These are phyloP conservation scores for Stephania cephalantha DNA, from an alignment of 164 flowering plant genomes.

Conservation along the genomic window DNA sequence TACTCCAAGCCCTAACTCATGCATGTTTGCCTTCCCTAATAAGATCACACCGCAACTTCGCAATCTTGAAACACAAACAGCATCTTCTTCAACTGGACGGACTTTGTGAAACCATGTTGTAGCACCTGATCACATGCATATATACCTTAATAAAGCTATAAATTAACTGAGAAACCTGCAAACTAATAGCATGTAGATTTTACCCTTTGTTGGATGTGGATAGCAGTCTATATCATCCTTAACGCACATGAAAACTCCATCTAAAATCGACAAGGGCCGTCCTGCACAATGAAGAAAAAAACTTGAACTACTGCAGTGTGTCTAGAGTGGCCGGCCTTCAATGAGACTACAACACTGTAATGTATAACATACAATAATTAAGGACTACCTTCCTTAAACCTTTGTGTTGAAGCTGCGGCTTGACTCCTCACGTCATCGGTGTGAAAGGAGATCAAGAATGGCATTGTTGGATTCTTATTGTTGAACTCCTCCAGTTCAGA, in stretches of 20 bases:
- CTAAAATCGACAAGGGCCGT: constrained; percentile 69
- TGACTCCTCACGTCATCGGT: constrained; percentile 73
- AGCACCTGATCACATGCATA: constrained; percentile 44
- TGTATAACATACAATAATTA: not conserved
- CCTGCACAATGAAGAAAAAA: constrained; percentile 42
- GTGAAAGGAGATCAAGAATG: constrained; percentile 61
- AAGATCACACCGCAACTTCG: constrained; percentile 84
- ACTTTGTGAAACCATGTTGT: constrained; percentile 84
- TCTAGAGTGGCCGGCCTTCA: too few species aligned
- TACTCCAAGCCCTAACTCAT: constrained; percentile 91
- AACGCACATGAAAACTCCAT: constrained; percentile 83
- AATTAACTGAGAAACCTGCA: not conserved
- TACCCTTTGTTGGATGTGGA: constrained; percentile 78
- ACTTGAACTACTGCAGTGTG: not conserved
- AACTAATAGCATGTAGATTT: not conserved
- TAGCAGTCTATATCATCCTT: constrained; percentile 93
- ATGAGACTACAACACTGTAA: too few species aligned
- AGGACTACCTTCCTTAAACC: constrained; percentile 82
- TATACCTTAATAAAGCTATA: not conserved
- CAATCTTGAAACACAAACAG: constrained; percentile 69
- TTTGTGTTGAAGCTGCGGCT: constrained; percentile 82
- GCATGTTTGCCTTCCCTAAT: constrained; percentile 96
- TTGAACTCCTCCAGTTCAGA: constrained; percentile 55
- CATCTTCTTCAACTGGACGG: constrained; percentile 60
- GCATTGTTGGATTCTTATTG: constrained; percentile 50